Evolutionary conservation across 2,329 filamentous ascomycete species (phyloP), one percentile per base, ranked within the genome.

Genomic region (Aspergillus terreus): DNA sequence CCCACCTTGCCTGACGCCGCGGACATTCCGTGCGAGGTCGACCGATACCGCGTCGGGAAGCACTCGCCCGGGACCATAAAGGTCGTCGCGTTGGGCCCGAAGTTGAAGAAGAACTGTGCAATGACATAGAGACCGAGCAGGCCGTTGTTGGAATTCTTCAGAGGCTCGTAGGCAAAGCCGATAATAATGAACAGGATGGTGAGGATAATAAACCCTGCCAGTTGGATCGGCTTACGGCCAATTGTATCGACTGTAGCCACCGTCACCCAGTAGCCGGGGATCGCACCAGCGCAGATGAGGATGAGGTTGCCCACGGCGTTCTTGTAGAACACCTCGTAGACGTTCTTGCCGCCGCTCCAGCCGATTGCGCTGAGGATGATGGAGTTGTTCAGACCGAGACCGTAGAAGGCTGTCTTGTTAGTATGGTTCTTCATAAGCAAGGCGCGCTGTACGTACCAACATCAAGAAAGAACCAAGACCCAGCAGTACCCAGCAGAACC

Each of bases 391-490:
- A 92, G 77, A 32, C 85, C 85, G 19, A 92, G 80, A 49, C 84
- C 84, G 60, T 86, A 87, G 66, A 82, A 83, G 27, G 82, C 81
- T 1, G 27, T 54, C 14, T 44, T 25, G 40, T 51, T 40, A 56
- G 54, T 42, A 33, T 40, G 11, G 38, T 35, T 10, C 27, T 59
- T 71, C 71, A 53, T 75, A 73, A 57, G 75, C 73, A 3, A 23
- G 17, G 21, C 5, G 6, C 21, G 19, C 4, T 4, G 7, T 41
- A 61, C 65, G 45, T 55, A 65, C 78, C 78, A 38, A 82, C 77
- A 64, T 92, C 88, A 48, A 89, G 83, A 71, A 88, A 82, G 71
- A 92, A 92, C 89, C 90, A 95, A 2, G 89, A 92, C 38, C 86
- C 86, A 11, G 88, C 87, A 11, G 88, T 92, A n/a, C 88, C 88